These are phyloP conservation scores for Cadophora luteo-olivacea DNA, from an alignment of 2,329 filamentous ascomycete species.

Conservation along the genomic window DNA sequence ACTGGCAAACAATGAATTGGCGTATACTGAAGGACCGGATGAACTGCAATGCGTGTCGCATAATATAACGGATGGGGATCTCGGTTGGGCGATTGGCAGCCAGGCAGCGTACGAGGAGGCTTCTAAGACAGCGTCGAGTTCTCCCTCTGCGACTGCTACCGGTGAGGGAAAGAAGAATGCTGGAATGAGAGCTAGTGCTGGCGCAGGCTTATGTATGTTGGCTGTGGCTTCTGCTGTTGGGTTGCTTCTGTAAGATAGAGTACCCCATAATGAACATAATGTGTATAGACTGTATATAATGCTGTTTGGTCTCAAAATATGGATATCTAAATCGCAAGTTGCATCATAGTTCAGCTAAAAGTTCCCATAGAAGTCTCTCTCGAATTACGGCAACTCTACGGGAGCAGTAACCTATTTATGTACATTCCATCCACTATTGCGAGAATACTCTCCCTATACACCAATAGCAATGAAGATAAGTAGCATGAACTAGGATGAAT, in stretches of 20 bases:
- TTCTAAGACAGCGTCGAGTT: constrained; percentile 13
- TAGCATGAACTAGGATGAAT: too few relatives aligned
- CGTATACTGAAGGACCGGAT: constrained; percentile 14
- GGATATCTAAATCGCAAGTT: neutral
- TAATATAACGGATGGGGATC: constrained; percentile 11
- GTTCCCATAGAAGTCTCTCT: too few relatives aligned
- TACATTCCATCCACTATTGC: too few relatives aligned
- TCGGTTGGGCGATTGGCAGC: constrained; percentile 25
- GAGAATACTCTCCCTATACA: too few relatives aligned
- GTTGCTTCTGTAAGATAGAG: constrained; percentile 1
- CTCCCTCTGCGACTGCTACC: constrained; percentile 5
- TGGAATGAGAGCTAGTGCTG: neutral
- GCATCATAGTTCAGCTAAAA: too few relatives aligned
- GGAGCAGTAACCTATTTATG: too few relatives aligned
- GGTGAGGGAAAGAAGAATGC: constrained; percentile 18
- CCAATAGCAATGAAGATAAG: too few relatives aligned
- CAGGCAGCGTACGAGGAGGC: neutral
- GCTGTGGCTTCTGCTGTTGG: neutral
- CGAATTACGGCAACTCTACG: too few relatives aligned
- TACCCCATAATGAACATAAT: neutral
- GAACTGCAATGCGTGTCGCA: constrained; percentile 24
- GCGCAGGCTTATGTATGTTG: neutral
- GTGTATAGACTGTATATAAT: neutral
- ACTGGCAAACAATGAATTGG: constrained; percentile 21
- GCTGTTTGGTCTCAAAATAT: neutral